Percentiles rank a stretch among this genome's conserved stretches.
phyloP scores from a whole-genome alignment of 208 protist species.

The Trypanosomatidae sp. region DNA sequence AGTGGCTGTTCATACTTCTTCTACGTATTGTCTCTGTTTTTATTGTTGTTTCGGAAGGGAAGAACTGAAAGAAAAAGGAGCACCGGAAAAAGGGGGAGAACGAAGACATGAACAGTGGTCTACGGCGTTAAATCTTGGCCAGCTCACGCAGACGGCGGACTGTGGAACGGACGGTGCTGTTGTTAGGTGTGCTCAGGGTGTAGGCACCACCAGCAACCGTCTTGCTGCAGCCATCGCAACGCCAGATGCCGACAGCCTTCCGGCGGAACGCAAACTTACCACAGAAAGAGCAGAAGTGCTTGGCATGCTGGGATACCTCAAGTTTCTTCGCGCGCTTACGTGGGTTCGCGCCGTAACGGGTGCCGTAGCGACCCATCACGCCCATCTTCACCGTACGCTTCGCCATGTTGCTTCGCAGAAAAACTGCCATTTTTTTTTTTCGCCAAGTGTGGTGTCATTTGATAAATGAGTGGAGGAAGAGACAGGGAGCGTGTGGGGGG shows the following conservation, averaged over 20 bases:
- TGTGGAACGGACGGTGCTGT: slow-evolving; percentile 96
- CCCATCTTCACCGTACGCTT: slow-evolving; percentile 99
- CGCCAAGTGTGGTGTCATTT: neutral
- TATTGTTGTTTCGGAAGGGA: neutral
- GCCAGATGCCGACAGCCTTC: slow-evolving; percentile 98
- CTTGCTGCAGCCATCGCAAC: slow-evolving; percentile 97
- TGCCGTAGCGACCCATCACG: slow-evolving; percentile 99
- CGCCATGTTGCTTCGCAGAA: slow-evolving; percentile 63
- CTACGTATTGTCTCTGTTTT: neutral
- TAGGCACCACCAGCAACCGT: slow-evolving; percentile 98
- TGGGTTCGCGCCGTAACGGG: slow-evolving; percentile 99
- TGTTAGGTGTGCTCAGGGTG: slow-evolving; percentile 95
- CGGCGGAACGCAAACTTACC: slow-evolving; percentile 98
- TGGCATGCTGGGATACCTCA: slow-evolving; percentile 98
- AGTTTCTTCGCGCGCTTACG: slow-evolving; percentile 99
- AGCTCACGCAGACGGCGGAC: slow-evolving; percentile 98
- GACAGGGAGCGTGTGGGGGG: neutral
- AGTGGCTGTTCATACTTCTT: neutral
- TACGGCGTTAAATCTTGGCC: slow-evolving; percentile 54
- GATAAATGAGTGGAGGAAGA: neutral
- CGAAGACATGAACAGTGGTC: neutral
- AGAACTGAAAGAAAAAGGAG: slow-evolving; percentile 2
- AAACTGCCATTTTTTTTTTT: neutral
- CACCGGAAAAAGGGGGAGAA: neutral
- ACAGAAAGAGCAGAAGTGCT: slow-evolving; percentile 99